Evolutionary conservation across 305 asterid genomes (phyloP).

Genomic region (Stenogyne calaminthoides): DNA sequence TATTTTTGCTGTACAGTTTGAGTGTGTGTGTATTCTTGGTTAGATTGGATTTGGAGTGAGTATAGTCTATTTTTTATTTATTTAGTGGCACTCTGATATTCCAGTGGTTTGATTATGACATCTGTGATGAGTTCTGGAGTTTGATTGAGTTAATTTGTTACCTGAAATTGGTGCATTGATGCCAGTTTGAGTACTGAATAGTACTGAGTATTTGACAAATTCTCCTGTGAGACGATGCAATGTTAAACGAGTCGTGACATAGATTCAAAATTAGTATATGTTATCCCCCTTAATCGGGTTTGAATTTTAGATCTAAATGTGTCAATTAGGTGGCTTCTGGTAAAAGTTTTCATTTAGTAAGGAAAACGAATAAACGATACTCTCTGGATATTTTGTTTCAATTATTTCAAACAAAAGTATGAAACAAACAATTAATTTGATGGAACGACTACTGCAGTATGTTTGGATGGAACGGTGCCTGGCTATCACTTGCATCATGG

Average conservation of each 20-base stretch:
- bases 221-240: not conserved
- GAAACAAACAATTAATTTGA: not conserved
- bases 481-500: slow-evolving; percentile 59
- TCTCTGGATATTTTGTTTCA: not conserved
- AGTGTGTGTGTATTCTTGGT: not conserved
- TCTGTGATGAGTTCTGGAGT: not conserved
- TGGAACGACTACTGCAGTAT: slow-evolving; percentile 36
- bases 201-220: not conserved
- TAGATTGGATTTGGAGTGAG: not conserved
- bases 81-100: not conserved
- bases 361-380: not conserved
- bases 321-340: not conserved
- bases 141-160: not conserved
- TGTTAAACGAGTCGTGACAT: not conserved
- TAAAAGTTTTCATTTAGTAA: slow-evolving; percentile 7
- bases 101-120: not conserved
- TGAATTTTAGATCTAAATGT: not conserved
- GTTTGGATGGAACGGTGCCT: slow-evolving; percentile 56
- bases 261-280: not conserved
- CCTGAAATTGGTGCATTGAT: not conserved
- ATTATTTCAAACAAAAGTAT: not conserved
- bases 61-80: not conserved
- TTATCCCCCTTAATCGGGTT: not conserved
- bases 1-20: not conserved
- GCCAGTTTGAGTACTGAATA: not conserved